Evolutionary conservation across 371 early-diverging fungal genomes (phyloP).

Genomic region (Mycotypha africana): DNA sequence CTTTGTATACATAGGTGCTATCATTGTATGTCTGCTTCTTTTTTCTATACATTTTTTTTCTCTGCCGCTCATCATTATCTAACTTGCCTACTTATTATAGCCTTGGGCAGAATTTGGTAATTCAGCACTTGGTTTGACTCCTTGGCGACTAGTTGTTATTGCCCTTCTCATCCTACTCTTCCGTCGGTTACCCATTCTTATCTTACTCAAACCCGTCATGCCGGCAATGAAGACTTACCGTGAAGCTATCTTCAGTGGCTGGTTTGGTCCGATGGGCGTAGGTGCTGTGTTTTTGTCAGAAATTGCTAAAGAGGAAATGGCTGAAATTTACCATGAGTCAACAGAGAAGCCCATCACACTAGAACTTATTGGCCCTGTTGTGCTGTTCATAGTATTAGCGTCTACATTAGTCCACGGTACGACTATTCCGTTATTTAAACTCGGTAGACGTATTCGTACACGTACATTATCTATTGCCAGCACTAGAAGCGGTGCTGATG

Average conservation of each 20-base stretch:
- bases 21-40: constrained; percentile 43
- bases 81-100: no score
- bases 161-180: constrained; percentile 72
- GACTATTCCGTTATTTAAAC: constrained; percentile 71
- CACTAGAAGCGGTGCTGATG: constrained; percentile 30
- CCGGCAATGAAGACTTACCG: constrained; percentile 69
- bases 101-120: constrained; percentile 73
- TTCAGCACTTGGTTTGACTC: constrained; percentile 38
- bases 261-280: constrained; percentile 92
- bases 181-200: constrained; percentile 77
- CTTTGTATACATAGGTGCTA: constrained; percentile 90
- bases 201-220: constrained; percentile 61
- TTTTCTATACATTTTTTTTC: no score
- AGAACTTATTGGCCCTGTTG: constrained; percentile 53
- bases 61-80: no score
- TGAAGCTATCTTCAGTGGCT: constrained; percentile 92
- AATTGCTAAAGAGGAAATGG: constrained; percentile 52
- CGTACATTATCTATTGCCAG: constrained; percentile 44
- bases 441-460: constrained; percentile 50
- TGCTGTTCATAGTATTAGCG: constrained; percentile 68
- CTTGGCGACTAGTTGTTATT: constrained; percentile 69
- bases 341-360: constrained; percentile 19
- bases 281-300: constrained; percentile 79
- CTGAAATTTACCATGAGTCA: constrained; percentile 23
- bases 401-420: constrained; percentile 80